A percentile compares a stretch with the other conserved stretches of the same genome.
Evolutionary conservation across 2,329 filamentous ascomycete species (phyloP).

Genomic region (Alternaria panax): DNA sequence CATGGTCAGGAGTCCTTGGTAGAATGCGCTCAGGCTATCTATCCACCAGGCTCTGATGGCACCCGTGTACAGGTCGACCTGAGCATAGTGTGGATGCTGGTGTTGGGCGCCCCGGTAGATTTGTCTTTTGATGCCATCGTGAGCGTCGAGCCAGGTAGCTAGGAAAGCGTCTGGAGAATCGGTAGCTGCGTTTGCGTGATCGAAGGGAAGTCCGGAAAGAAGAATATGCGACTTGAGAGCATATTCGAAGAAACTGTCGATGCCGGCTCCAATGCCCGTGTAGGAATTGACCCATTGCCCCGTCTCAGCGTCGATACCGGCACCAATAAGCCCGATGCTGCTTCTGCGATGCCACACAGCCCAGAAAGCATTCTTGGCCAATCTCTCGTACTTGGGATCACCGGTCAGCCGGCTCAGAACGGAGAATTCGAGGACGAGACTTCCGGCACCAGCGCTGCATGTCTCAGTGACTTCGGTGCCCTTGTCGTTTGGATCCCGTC

Average conservation of each 20-base stretch:
- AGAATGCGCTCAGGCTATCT: constrained; percentile 94
- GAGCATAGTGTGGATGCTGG: constrained; percentile 91
- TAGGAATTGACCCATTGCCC: constrained; percentile 88
- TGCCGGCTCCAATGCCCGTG: constrained; percentile 93
- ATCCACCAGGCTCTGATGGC: constrained; percentile 93
- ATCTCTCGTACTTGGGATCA: constrained; percentile 84
- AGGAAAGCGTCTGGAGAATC: constrained; percentile 78
- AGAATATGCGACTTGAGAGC: constrained; percentile 93
- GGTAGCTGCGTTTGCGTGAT: constrained; percentile 63
- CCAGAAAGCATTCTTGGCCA: constrained; percentile 94
- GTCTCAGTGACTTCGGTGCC: constrained; percentile 86
- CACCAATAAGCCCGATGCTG: constrained; percentile 84
- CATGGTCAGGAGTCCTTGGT: constrained; percentile 84
- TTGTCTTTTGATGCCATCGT: constrained; percentile 86
- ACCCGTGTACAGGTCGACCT: constrained; percentile 86
- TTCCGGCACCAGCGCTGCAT: constrained; percentile 95
- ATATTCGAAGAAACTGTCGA: constrained; percentile 99
- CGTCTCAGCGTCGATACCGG: constrained; percentile 89
- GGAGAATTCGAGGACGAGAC: constrained; percentile 90
- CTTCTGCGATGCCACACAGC: constrained; percentile 92
- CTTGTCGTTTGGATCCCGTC: constrained; percentile 54
- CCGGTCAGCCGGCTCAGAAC: constrained; percentile 88
- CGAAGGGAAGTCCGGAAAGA: constrained; percentile 71
- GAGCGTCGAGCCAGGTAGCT: constrained; percentile 82
- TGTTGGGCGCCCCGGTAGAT: constrained; percentile 78